Conservation (phyloP, 345 rosid species). For the Citrus unshiu region DNA sequence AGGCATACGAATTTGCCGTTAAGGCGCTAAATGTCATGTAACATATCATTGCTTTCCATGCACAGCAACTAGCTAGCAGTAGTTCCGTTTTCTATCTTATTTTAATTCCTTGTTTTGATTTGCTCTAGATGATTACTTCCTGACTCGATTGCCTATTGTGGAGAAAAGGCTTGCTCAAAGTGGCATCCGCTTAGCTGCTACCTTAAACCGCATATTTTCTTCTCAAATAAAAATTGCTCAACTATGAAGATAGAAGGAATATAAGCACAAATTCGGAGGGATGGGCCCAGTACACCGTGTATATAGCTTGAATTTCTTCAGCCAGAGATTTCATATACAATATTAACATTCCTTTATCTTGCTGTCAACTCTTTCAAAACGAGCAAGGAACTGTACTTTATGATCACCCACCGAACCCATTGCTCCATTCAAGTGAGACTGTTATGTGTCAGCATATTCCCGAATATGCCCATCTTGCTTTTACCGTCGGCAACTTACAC, state of each 20-base stretch:
- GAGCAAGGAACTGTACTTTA: slow-evolving; percentile 5
- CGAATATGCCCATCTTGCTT: slow-evolving; percentile 40
- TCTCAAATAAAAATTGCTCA: slow-evolving; percentile 33
- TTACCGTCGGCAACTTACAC: slow-evolving; percentile 19
- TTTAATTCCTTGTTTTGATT: slow-evolving; percentile 8
- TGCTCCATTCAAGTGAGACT: background rate
- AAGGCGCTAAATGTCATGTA: background rate
- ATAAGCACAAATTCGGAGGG: slow-evolving; percentile 19
- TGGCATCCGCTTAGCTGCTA: slow-evolving; percentile 77
- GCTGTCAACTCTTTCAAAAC: slow-evolving; percentile 17
- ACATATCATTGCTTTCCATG: background rate
- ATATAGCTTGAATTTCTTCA: slow-evolving; percentile 2
- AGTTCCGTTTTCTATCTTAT: background rate
- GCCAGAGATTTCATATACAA: background rate
- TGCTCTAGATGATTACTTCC: slow-evolving; percentile 64
- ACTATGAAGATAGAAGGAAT: slow-evolving; percentile 27
- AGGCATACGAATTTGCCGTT: background rate
- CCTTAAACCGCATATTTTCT: slow-evolving; percentile 72
- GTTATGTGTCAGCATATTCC: slow-evolving; percentile 11
- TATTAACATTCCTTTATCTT: background rate
- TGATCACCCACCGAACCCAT: background rate
- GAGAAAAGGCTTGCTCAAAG: slow-evolving; percentile 85
- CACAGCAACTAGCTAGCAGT: background rate
- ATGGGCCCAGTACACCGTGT: slow-evolving; percentile 24
- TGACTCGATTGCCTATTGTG: slow-evolving; percentile 73